Conservation (phyloP, 2,329 filamentous ascomycete genomes). For the Trematosphaeria pertusa region DNA sequence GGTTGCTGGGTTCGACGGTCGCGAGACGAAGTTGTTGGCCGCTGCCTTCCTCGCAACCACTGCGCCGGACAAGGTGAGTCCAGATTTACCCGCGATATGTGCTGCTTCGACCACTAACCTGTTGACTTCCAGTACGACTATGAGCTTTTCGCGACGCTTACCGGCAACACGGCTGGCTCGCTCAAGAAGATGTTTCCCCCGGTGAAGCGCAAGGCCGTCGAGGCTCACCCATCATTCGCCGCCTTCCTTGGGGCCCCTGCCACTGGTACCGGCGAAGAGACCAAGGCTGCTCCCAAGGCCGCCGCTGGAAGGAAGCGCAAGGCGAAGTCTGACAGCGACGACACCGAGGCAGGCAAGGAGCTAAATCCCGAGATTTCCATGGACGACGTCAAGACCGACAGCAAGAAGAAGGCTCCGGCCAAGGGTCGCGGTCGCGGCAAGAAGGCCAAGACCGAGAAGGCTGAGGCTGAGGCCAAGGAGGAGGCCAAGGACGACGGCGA, state of each 20-base stretch:
- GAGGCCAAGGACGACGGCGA: slow-evolving; percentile 1
- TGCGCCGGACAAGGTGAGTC: slow-evolving; percentile 36
- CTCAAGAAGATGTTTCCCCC: slow-evolving; percentile 45
- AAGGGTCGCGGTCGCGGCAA: neutral
- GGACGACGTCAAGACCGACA: slow-evolving; percentile 11
- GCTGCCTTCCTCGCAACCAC: slow-evolving; percentile 38
- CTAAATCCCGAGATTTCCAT: no score
- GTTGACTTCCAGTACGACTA: slow-evolving; percentile 39
- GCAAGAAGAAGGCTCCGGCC: slow-evolving; percentile 12
- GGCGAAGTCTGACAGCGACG: slow-evolving; percentile 11
- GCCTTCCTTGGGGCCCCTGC: slow-evolving; percentile 24
- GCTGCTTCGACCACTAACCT: no score
- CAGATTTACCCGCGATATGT: neutral
- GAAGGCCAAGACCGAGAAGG: neutral
- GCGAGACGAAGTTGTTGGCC: slow-evolving; percentile 38
- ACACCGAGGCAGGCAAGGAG: slow-evolving; percentile 11
- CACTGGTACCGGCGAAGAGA: slow-evolving; percentile 1
- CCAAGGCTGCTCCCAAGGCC: slow-evolving; percentile 13
- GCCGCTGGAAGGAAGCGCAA: slow-evolving; percentile 33
- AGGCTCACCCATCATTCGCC: slow-evolving; percentile 30
- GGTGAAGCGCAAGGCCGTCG: slow-evolving; percentile 39
- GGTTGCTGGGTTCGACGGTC: slow-evolving; percentile 29
- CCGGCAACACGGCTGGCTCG: slow-evolving; percentile 36
- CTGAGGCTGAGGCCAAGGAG: slow-evolving; percentile 2
- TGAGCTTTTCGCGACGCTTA: slow-evolving; percentile 34